These are phyloP conservation scores for Calonectria pseudoturangicola DNA, from an alignment of 2,329 filamentous ascomycete species.

Conservation along the genomic window DNA sequence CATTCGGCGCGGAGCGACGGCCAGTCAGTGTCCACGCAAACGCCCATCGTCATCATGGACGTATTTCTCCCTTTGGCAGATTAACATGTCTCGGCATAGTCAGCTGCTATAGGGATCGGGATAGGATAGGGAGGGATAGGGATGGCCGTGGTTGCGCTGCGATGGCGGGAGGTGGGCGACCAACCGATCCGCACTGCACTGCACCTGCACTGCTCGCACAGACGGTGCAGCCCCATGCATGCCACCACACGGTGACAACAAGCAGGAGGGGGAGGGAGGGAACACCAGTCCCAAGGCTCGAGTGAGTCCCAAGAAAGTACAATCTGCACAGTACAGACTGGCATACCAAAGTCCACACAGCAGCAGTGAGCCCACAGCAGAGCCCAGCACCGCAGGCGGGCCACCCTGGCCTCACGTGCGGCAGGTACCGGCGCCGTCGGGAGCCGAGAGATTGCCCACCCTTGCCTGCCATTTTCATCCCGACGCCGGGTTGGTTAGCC, in stretches of 20 bases:
- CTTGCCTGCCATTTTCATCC: constrained; percentile 25
- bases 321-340: too few species aligned
- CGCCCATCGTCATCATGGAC: constrained; percentile 25
- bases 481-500: not conserved
- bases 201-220: constrained; percentile 20
- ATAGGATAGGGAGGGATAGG: too few species aligned
- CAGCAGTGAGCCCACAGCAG: too few species aligned
- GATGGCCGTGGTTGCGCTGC: not conserved
- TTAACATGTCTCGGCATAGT: constrained; percentile 12
- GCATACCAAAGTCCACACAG: too few species aligned
- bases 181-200: constrained; percentile 33
- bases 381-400: not conserved
- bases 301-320: not conserved
- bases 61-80: constrained; percentile 20
- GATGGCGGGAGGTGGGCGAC: constrained; percentile 38
- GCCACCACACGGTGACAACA: constrained; percentile 9
- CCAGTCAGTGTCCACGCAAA: constrained; percentile 15
- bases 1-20: constrained; percentile 33
- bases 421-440: constrained; percentile 34
- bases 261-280: too few species aligned
- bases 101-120: too few species aligned
- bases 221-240: constrained; percentile 25
- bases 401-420: constrained; percentile 30
- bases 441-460: constrained; percentile 26
- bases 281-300: too few species aligned